Base-by-base conservation (phyloP, 2,329 filamentous ascomycete genomes). In the Colletotrichum zoysiae region DNA sequence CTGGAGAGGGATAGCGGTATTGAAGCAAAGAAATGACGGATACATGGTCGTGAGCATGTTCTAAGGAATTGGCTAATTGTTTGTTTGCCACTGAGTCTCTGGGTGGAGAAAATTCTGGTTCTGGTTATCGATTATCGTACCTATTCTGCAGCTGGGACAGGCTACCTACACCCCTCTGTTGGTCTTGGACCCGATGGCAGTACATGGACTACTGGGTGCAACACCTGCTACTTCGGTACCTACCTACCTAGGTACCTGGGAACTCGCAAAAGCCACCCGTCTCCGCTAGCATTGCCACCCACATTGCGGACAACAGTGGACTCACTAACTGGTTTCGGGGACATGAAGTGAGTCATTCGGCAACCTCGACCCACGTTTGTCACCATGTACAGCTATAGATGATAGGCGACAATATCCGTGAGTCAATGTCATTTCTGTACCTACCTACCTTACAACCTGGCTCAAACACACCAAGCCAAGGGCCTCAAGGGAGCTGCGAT, bases 341-440 rank as follows among this genome's bases (percentile, higher is more conserved):
- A 56, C 11, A 9, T 55, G 2, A 2, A 18, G 55, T 58, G 55
- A 58, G 55, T 58, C 55, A 58, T 35, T 58, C 55, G 55, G 55
- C 35, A 30, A 42, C n/a, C 11, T 42, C 14, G 30, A 30, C 8
- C 33, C 11, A 51, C 23, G 12, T 26, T 26, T 51, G 23, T 9
- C 16, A 26, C 23, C 48, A 51, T 23, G 12, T 23, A 38, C 20
- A 2, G 9, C 11, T n/a, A 12, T n/a, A 4, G 33, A 38, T 30
- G 18, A 46, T 9, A n/a, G 44, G 44, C 3, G 5, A 48, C 23
- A 8, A 35, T 16, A 40, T 8, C 57, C 9, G 7, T 59, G 38
- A 59, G 57, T 59, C 57, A 44, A 16, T 18, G 40, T 23, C 23
- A 51, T 18, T 30, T 23, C 35, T 58, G 12, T 42, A 7, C 14